Evolutionary conservation across 371 early-diverging fungal genomes (phyloP), one percentile per base, ranked within the genome.

Genomic region (Apophysomyces elegans): DNA sequence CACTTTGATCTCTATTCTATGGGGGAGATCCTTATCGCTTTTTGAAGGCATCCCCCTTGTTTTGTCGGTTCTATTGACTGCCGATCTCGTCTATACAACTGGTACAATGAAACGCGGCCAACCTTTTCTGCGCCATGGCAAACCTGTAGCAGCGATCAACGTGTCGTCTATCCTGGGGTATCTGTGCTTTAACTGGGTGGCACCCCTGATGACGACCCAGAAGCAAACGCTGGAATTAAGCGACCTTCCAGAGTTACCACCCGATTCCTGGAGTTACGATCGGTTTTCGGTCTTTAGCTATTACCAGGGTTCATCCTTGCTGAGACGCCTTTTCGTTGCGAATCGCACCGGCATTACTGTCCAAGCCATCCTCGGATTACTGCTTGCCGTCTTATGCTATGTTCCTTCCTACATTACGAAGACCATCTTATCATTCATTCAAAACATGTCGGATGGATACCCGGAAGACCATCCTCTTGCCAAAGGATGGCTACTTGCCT

Each of bases 401-500:
- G 63, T 61, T 0, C 79, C 84, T 16, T 73, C 78, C 12, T 83
- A 44, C 38, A 78, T 83, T 47, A 64, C 76, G 11, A 70, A 63
- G 6, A 74, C 74, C 56, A 44, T 66, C 62, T 67, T 57, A 63
- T 70, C 61, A 63, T 68, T 71, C 56, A 38, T 70, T n/a, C 46
- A 77, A 61, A 60, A 58, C 4, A 74, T 79, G 63, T 57, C 65
- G 7, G 61, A 71, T 37, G 63, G 59, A 0, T 39, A 62, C 59
- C 8, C 0, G 9, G 54, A 50, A 7, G 21, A 26, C 54, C 16
- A 21, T 11, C 60, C 64, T 21, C 18, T 45, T 5, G 13, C 35
- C 1, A 36, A 64, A 58, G 83, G 77, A 6, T 78, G 78, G 38
- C 59, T 84, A 21, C 74, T 80, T 43, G 81, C 85, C 13, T 59